These are phyloP conservation scores for Azolla pinnata DNA, from an alignment of 75 land plant genomes.

Conservation along the genomic window DNA sequence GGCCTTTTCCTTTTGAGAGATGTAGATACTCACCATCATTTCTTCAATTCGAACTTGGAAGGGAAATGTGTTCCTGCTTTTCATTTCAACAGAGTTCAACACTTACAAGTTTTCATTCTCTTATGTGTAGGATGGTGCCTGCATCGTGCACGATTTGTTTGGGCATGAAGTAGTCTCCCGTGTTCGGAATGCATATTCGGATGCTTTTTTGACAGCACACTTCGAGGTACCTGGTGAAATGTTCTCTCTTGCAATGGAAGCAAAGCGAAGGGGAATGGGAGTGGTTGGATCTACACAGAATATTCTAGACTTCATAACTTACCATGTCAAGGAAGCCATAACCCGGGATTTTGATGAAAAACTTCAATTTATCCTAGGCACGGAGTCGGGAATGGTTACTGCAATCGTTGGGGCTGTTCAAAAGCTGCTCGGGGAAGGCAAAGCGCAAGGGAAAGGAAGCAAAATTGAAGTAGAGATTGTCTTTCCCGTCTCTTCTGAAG, in stretches of 20 bases:
- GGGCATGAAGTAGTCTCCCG: conserved; percentile 80
- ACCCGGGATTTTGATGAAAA: conserved; percentile 67
- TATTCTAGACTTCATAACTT: conserved; percentile 76
- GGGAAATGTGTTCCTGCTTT: background rate
- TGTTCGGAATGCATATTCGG: conserved; percentile 72
- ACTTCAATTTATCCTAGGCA: conserved; percentile 91
- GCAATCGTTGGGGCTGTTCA: conserved; percentile 83
- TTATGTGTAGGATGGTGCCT: conserved; percentile 64
- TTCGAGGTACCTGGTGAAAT: conserved; percentile 99
- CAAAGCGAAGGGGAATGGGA: conserved; percentile 89
- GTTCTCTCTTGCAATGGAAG: conserved; percentile 95
- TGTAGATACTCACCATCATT: too few species aligned
- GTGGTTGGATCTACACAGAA: conserved; percentile 96
- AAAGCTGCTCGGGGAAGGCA: conserved; percentile 26
- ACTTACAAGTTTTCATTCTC: conserved; percentile 3
- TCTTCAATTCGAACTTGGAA: too few species aligned
- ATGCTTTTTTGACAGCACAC: conserved; percentile 90
- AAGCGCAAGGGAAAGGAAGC: conserved; percentile 12
- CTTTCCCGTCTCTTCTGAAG: conserved; percentile 92
- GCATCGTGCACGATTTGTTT: conserved; percentile 89
- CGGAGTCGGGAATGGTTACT: conserved; percentile 98
- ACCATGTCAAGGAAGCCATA: conserved; percentile 59
- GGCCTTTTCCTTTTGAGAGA: too few species aligned
- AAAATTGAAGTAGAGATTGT: conserved; percentile 77
- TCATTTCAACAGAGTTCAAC: background rate